Base-by-base conservation (phyloP, 2,329 filamentous ascomycete species). In the Gremmenia infestans region DNA sequence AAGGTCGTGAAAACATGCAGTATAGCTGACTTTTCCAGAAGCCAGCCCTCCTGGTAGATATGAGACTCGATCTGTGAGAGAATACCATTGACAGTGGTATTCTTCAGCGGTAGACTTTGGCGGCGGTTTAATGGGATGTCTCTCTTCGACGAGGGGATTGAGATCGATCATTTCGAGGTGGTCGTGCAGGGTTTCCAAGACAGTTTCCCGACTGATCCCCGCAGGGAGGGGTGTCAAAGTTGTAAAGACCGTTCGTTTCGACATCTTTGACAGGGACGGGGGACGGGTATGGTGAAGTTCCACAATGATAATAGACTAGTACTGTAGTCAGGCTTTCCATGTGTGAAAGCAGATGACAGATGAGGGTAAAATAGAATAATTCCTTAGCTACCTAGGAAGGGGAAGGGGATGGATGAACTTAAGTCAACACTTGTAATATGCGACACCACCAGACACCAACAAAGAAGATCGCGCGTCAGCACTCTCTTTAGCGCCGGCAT, bases 121-220 rank as follows among this genome's bases (percentile, higher is more conserved):
- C 0, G 90, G 89, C 2, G 89, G 79, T 48, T 81, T 78, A 71
- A 89, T 89, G 35, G 78, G 78, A 63, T 85, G 80, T 55, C 89
- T 81, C 58, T 88, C 84, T 60, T 87, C 83, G 54, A 96, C 87
- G 48, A 96, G 80, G 2, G 91, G 91, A 71, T 95, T 96, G 55
- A 96, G 77, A 68, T 93, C 87, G 67, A 96, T 95, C 86, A 96
- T 95, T 64, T 85, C 85, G 50, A 79, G 71, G 72, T 95, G 90
- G 71, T 87, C 80, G 71, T 91, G 89, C 35, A 96, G 83, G 63
- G 89, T 89, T 53, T 82, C 78, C 60, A 95, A 70, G 43, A 89
- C 89, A n/a, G 82, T 79, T 62, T 87, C 79, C 53, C 89, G 82
- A 48, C 83, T 78, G 62, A 94, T 81, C 63, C 78, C 76, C 2